These are phyloP conservation scores for Salix purpurea DNA, from an alignment of 345 rosid genomes.

Conservation along the genomic window DNA sequence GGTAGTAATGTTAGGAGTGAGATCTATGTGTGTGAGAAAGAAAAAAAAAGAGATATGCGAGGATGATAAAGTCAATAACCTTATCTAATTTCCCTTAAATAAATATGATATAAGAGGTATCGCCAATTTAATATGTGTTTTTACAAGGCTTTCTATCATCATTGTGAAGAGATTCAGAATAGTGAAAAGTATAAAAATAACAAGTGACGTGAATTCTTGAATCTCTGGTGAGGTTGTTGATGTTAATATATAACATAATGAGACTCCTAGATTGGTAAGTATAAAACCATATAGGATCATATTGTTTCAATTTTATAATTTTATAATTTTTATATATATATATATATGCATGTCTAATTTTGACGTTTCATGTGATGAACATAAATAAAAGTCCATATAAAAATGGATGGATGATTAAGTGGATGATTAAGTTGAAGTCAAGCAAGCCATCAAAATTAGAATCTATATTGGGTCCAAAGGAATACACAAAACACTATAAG, in stretches of 20 bases:
- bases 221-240: slow-evolving; percentile 78
- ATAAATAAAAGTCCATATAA: slow-evolving; percentile 85
- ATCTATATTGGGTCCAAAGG: slow-evolving; percentile 68
- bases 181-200: slow-evolving; percentile 89
- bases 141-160: slow-evolving; percentile 24
- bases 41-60: too few relatives aligned
- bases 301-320: neutral
- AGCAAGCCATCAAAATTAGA: slow-evolving; percentile 64
- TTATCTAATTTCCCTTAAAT: neutral
- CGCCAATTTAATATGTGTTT: neutral
- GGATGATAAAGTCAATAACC: neutral
- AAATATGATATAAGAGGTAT: neutral
- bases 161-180: slow-evolving; percentile 71
- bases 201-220: slow-evolving; percentile 83
- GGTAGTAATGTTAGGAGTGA: too few relatives aligned
- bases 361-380: slow-evolving; percentile 26
- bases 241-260: slow-evolving; percentile 63
- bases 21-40: too few relatives aligned
- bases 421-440: slow-evolving; percentile 96
- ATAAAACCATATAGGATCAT: neutral
- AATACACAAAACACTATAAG: slow-evolving; percentile 80
- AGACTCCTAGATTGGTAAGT: slow-evolving; percentile 65
- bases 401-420: slow-evolving; percentile 93
- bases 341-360: neutral
- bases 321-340: neutral